phyloP scores from a whole-genome alignment of 2,329 filamentous ascomycete genomes.

The Talaromyces piceae region DNA sequence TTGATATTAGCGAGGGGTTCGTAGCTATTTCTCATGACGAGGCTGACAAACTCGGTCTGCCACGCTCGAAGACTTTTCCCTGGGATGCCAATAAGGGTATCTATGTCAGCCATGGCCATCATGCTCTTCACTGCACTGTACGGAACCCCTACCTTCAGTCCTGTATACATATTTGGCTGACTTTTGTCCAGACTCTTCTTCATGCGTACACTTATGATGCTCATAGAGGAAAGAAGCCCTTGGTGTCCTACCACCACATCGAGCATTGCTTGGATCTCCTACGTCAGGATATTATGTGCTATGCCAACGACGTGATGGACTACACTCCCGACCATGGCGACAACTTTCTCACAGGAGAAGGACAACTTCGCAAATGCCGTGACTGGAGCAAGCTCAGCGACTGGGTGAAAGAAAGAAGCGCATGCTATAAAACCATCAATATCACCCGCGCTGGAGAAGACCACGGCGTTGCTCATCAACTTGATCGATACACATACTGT shows the following conservation, averaged over 20 bases:
- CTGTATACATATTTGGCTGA: background rate
- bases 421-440: slow-evolving; percentile 7
- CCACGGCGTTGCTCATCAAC: slow-evolving; percentile 3
- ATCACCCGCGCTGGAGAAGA: slow-evolving; percentile 6
- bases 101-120: slow-evolving; percentile 5
- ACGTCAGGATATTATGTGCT: slow-evolving; percentile 5
- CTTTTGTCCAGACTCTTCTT: background rate
- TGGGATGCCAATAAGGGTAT: slow-evolving; percentile 6
- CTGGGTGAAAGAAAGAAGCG: slow-evolving; percentile 2
- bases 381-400: slow-evolving; percentile 1
- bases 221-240: slow-evolving; percentile 1
- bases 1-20: slow-evolving; percentile 5
- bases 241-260: slow-evolving; percentile 4
- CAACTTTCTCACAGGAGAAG: background rate
- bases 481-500: slow-evolving; percentile 6
- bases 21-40: slow-evolving; percentile 5
- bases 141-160: background rate
- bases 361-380: slow-evolving; percentile 2
- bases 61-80: slow-evolving; percentile 1
- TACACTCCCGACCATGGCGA: slow-evolving; percentile 3
- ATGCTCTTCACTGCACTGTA: slow-evolving; percentile 7
- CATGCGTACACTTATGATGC: slow-evolving; percentile 5
- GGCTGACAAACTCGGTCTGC: slow-evolving; percentile 1
- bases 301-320: background rate
- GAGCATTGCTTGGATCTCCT: slow-evolving; percentile 6